A percentile compares a stretch with the other conserved stretches of the same genome.
These are phyloP conservation scores for Eucalyptus grandis DNA, from an alignment of 345 rosid species.

Conservation along the genomic window DNA sequence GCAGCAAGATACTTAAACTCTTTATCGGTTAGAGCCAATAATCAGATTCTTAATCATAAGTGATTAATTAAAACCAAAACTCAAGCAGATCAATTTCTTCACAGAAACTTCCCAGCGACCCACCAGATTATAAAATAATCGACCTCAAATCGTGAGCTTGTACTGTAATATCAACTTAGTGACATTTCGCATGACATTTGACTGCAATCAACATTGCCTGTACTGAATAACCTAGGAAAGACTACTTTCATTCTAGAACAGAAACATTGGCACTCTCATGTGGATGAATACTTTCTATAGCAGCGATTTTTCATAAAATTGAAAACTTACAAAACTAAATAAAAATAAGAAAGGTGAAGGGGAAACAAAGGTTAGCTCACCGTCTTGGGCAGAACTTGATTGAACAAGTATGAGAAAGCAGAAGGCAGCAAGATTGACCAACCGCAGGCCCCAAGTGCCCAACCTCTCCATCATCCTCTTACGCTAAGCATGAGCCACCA, in stretches of 20 bases:
- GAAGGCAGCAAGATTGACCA: background rate
- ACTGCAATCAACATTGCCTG: background rate
- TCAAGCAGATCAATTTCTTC: background rate
- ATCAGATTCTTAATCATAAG: background rate
- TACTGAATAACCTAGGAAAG: background rate
- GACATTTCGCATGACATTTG: background rate
- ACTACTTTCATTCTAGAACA: background rate
- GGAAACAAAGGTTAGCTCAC: background rate
- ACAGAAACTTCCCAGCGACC: background rate
- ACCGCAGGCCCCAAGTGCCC: conserved; percentile 4
- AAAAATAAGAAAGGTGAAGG: background rate
- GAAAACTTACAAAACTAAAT: background rate
- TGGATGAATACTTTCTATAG: background rate
- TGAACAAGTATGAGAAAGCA: conserved; percentile 15
- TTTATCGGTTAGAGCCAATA: background rate
- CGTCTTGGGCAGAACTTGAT: conserved; percentile 27
- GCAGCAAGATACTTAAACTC: background rate
- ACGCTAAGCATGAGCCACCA: conserved; percentile 9
- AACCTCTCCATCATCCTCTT: conserved; percentile 30
- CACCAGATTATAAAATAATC: background rate
- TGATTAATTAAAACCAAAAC: background rate
- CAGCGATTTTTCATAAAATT: background rate
- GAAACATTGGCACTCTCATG: background rate
- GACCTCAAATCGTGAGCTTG: background rate
- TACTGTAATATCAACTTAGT: background rate